Evolutionary conservation across 1,139 yeast species (phyloP), one percentile per base, ranked within the genome.

Genomic region (Fermentozyma sake): DNA sequence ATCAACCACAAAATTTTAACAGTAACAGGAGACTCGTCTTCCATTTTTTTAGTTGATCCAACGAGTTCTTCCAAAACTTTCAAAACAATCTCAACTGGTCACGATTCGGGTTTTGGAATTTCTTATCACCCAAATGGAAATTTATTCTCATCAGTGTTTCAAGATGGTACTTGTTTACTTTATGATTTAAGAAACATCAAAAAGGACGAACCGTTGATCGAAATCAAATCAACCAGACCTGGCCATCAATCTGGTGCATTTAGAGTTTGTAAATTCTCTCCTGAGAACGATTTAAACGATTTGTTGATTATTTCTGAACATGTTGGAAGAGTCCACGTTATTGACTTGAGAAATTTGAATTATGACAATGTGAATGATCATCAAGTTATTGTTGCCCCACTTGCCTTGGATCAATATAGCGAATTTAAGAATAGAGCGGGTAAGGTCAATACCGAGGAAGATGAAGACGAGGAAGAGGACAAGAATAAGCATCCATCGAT

Each of bases 71-170:
- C 42, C 15, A 37, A 48, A 2, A 41, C 44, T 6, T 44, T 59
- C 29, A 22, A 37, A 27, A 29, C 44, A 33, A 30, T 82, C 20
- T 64, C 67, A 24, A 79, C 89, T 0, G 55, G 62, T 7, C 79
- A 82, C 31, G 94, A 83, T 40, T 73, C 81, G 30, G 96, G 96
- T 4, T 85, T 87, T 48, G 86, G 94, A 3, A 75, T 85, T 1
- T 73, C 82, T n/a, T 86, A 79, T 55, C 79, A 81, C 38, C 70
- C 80, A 12, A 76, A 81, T 28, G 94, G 91, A 12, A 45, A 70
- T 33, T 68, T 78, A 41, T 82, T 87, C 52, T 79, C 94, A 2
- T 76, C 85, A 0, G 79, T 89, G 14, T 86, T 85, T 50, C 95
- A 87, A 54, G 87, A 83, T 48, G 96, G 97, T 6, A 61, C 76